Conservation (phyloP, 495 filamentous ascomycete genomes). For the Aspergillus biplanus region DNA sequence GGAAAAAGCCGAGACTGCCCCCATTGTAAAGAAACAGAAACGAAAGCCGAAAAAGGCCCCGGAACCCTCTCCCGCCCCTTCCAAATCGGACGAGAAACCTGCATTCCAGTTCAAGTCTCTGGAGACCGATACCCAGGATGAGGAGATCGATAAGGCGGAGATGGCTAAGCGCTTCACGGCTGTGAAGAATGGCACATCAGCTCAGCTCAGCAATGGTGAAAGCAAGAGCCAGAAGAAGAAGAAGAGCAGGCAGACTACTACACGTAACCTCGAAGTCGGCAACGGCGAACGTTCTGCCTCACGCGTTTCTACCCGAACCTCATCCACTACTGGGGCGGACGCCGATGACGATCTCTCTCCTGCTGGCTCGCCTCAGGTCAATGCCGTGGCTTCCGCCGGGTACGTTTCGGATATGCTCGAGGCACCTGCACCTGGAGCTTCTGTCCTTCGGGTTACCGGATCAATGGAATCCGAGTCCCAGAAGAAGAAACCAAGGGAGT, state of each 20-base stretch:
- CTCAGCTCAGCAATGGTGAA: conserved; percentile 39
- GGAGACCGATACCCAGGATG: conserved; percentile 54
- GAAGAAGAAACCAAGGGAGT: conserved; percentile 69
- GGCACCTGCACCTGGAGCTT: conserved; percentile 65
- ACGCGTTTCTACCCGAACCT: conserved; percentile 51
- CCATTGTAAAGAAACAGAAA: conserved; percentile 47
- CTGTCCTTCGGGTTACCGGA: conserved; percentile 74
- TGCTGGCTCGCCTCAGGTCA: conserved; percentile 58
- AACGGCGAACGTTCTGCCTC: conserved; percentile 52
- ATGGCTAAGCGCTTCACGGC: conserved; percentile 72
- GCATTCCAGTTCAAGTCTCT: conserved; percentile 42
- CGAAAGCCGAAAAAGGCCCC: conserved; percentile 42
- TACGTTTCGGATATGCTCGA: conserved; percentile 91
- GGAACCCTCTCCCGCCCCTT: conserved; percentile 32
- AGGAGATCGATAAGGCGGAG: conserved; percentile 68
- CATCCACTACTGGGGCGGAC: conserved; percentile 77
- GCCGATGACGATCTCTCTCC: conserved; percentile 81
- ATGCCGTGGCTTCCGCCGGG: conserved; percentile 49
- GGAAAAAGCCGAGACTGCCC: conserved; percentile 41
- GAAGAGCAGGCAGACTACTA: conserved; percentile 50
- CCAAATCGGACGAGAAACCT: conserved; percentile 39
- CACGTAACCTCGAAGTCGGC: conserved; percentile 32
- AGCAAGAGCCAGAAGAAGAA: conserved; percentile 62
- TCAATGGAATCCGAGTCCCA: conserved; percentile 62
- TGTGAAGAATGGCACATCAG: conserved; percentile 64